Evolutionary conservation across 306 rosid genomes (phyloP).

Genomic region (Erythrophleum fordii): DNA sequence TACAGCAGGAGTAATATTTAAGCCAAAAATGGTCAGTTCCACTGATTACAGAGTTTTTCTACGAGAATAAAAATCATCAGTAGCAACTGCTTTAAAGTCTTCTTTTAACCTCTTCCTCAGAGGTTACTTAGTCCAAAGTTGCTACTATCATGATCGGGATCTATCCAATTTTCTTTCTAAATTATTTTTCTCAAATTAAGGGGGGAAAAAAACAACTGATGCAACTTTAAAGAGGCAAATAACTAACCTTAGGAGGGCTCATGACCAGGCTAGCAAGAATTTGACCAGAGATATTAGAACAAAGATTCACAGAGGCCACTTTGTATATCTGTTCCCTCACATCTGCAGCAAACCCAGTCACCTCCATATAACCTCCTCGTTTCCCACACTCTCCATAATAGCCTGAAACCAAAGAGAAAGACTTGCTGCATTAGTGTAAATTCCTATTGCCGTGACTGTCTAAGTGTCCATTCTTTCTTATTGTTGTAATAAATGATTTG

Average conservation of each 20-base stretch:
- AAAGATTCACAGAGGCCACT: conserved; percentile 72
- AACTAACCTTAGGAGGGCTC: conserved; percentile 76
- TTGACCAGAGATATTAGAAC: conserved; percentile 76
- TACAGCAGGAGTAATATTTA: no score
- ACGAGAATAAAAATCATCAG: background rate
- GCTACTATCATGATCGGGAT: background rate
- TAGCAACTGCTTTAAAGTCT: background rate
- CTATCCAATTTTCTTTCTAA: background rate
- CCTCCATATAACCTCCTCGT: conserved; percentile 82
- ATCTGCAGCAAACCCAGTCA: conserved; percentile 68
- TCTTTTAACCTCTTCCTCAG: background rate
- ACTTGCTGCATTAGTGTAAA: background rate
- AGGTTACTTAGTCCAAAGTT: background rate
- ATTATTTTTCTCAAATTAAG: background rate
- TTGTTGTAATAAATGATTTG: background rate
- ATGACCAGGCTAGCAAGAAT: conserved; percentile 73
- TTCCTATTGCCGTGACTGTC: no score
- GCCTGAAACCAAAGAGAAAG: conserved; percentile 46
- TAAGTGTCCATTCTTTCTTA: background rate
- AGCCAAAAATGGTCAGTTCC: no score
- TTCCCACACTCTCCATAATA: conserved; percentile 78
- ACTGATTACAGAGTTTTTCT: background rate
- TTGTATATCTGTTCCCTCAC: conserved; percentile 75
- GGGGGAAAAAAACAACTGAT: background rate
- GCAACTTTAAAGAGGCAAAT: conserved; percentile 1